A percentile compares a stretch with the other conserved stretches of the same genome.
Conservation (phyloP, 1,284 basidiomycete species). For the Bothia castanella region DNA sequence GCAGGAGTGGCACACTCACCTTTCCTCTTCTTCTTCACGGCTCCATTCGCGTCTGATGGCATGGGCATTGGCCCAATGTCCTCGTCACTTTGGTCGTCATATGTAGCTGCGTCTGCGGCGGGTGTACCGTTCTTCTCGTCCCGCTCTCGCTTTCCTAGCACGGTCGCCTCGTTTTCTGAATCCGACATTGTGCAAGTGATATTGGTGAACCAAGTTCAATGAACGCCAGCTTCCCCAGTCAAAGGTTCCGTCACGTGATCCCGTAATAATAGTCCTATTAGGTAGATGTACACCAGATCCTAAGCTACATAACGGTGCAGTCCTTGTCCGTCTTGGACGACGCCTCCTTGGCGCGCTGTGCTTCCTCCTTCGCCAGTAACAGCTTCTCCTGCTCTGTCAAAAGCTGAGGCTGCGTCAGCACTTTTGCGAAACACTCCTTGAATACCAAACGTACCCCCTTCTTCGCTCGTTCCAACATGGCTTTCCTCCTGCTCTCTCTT, state of each 20-base stretch:
- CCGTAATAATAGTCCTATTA: background rate
- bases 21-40: constrained; percentile 67
- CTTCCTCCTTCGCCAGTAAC: constrained; percentile 50
- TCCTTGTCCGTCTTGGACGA: constrained; percentile 42
- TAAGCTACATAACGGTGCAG: constrained; percentile 59
- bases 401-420: constrained; percentile 32
- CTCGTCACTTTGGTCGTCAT: constrained; percentile 53
- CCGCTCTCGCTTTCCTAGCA: constrained; percentile 65
- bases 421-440: background rate
- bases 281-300: too few relatives aligned
- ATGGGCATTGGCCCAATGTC: constrained; percentile 77
- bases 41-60: constrained; percentile 43
- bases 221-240: background rate
- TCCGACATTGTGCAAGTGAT: constrained; percentile 36
- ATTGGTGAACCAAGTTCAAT: background rate
- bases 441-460: constrained; percentile 45
- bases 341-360: constrained; percentile 33
- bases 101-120: constrained; percentile 8
- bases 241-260: constrained; percentile 7
- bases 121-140: constrained; percentile 29
- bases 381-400: constrained; percentile 60
- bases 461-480: constrained; percentile 63
- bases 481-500: constrained; percentile 59
- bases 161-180: constrained; percentile 37
- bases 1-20: constrained; percentile 40